These are phyloP conservation scores for Toxoplasma gondii DNA, from an alignment of 169 alveolate genomes.

Conservation along the genomic window DNA sequence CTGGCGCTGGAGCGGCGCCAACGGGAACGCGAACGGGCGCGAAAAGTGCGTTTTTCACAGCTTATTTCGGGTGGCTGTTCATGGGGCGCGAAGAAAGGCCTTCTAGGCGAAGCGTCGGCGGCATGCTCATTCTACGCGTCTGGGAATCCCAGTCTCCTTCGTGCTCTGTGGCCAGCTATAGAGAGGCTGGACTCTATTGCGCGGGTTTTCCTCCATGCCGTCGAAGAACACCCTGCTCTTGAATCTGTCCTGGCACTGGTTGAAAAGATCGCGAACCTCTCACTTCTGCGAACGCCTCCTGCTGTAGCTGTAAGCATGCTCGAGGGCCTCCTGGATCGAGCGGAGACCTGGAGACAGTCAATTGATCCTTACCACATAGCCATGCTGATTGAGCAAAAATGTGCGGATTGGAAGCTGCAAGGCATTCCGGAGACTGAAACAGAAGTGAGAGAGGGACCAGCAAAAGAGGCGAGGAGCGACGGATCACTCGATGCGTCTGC, in stretches of 20 bases:
- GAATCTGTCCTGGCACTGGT: constrained; percentile 47
- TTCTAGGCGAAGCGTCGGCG: neutral
- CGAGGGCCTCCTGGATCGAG: constrained; percentile 66
- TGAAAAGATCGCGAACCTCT: constrained; percentile 36
- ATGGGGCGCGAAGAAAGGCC: neutral
- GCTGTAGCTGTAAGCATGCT: constrained; percentile 59
- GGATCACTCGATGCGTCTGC: neutral
- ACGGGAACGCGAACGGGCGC: constrained; percentile 68
- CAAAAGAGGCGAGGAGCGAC: neutral
- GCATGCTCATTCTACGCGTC: constrained; percentile 62
- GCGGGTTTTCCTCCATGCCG: neutral
- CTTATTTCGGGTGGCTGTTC: constrained; percentile 25
- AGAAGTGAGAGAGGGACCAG: neutral
- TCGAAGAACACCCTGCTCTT: constrained; percentile 60
- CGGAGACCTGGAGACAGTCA: constrained; percentile 63
- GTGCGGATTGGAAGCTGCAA: neutral
- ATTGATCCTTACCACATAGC: constrained; percentile 58
- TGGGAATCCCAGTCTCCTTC: constrained; percentile 58
- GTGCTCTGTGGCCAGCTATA: constrained; percentile 54
- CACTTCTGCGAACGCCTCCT: constrained; percentile 59
- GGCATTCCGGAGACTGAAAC: neutral
- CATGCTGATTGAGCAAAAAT: constrained; percentile 10
- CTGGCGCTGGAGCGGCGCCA: constrained; percentile 59
- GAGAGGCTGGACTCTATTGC: constrained; percentile 53
- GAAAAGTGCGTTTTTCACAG: constrained; percentile 62